Evolutionary conservation across 2,329 filamentous ascomycete species (phyloP).

Genomic region (Zopfia rhizophila): DNA sequence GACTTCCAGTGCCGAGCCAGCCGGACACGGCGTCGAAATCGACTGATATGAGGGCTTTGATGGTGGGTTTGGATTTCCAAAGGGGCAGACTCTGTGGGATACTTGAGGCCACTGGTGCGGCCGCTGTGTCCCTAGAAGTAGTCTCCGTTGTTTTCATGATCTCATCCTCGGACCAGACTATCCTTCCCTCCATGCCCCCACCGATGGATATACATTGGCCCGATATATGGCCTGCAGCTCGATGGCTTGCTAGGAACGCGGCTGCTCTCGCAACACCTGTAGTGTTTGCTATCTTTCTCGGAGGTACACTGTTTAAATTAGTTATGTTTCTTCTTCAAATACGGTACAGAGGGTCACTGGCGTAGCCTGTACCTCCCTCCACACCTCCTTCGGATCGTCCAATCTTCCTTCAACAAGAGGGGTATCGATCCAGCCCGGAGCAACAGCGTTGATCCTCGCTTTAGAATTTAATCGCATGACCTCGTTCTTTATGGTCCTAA

Average conservation of each 20-base stretch:
- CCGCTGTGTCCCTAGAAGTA: slow-evolving; percentile 18
- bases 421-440: slow-evolving; percentile 61
- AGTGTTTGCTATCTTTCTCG: slow-evolving; percentile 60
- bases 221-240: slow-evolving; percentile 64
- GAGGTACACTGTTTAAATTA: slow-evolving; percentile 45
- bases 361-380: slow-evolving; percentile 62
- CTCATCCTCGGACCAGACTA: slow-evolving; percentile 61
- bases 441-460: slow-evolving; percentile 64
- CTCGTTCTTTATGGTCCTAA: slow-evolving; percentile 65
- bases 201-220: slow-evolving; percentile 64
- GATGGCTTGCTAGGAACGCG: slow-evolving; percentile 62
- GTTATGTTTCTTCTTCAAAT: slow-evolving; percentile 2
- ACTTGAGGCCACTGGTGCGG: slow-evolving; percentile 14
- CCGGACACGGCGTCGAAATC: slow-evolving; percentile 70
- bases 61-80: slow-evolving; percentile 32
- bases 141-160: slow-evolving; percentile 23
- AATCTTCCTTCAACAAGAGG: slow-evolving; percentile 60
- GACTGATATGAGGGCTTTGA: slow-evolving; percentile 55
- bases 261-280: slow-evolving; percentile 61
- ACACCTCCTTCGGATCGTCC: slow-evolving; percentile 62
- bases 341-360: slow-evolving; percentile 3
- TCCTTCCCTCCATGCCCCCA: slow-evolving; percentile 62
- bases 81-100: slow-evolving; percentile 4
- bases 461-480: slow-evolving; percentile 62
- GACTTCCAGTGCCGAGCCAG: slow-evolving; percentile 67